Conservation (phyloP, 2,329 filamentous ascomycete genomes). For the Acrocalymma vagum region DNA sequence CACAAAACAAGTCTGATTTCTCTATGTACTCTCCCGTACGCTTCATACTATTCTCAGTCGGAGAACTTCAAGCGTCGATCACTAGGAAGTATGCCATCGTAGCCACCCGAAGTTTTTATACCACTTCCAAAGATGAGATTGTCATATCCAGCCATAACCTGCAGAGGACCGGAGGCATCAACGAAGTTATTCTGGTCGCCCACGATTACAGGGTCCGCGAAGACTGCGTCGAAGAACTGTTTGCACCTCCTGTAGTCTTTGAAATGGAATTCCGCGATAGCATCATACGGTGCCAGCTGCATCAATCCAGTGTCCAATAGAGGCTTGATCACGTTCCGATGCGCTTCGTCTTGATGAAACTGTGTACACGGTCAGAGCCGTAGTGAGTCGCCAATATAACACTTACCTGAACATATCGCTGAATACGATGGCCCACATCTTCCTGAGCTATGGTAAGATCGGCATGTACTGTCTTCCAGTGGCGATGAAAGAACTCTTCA, state of each 20-base stretch:
- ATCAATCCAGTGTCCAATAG: slow-evolving; percentile 7
- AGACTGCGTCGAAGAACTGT: slow-evolving; percentile 11
- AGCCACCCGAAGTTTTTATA: slow-evolving; percentile 9
- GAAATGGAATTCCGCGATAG: slow-evolving; percentile 20
- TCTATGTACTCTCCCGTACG: too few species aligned
- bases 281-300: slow-evolving; percentile 15
- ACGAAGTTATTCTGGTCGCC: slow-evolving; percentile 16
- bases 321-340: slow-evolving; percentile 4
- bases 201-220: slow-evolving; percentile 2
- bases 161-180: slow-evolving; percentile 1
- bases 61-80: slow-evolving; percentile 5
- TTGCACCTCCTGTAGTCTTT: slow-evolving; percentile 9
- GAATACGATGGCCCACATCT: slow-evolving; percentile 8
- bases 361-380: not conserved
- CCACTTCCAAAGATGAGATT: slow-evolving; percentile 16
- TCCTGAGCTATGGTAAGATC: slow-evolving; percentile 13
- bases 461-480: slow-evolving; percentile 22
- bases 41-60: too few species aligned
- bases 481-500: slow-evolving; percentile 15
- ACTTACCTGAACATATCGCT: slow-evolving; percentile 18
- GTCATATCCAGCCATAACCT: slow-evolving; percentile 25
- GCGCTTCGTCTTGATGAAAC: slow-evolving; percentile 17
- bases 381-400: not conserved
- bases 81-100: slow-evolving; percentile 11
- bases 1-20: too few species aligned